Evolutionary conservation across 2,329 filamentous ascomycete species (phyloP).

Genomic region (Fusarium marasasianum): DNA sequence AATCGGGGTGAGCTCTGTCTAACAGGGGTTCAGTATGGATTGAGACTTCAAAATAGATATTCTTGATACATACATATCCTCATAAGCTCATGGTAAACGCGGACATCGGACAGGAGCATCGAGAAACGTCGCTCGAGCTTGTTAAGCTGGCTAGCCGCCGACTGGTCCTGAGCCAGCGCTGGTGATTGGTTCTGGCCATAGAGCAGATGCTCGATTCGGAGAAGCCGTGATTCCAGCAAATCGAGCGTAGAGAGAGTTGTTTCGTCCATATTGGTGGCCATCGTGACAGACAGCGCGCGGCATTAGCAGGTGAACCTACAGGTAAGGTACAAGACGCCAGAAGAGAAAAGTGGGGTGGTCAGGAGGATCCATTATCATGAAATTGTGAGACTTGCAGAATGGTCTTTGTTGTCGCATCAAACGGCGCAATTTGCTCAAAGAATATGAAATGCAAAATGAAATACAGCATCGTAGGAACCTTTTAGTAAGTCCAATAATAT

Average conservation of each 20-base stretch:
- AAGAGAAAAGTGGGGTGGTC: constrained; percentile 34
- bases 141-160: constrained; percentile 56
- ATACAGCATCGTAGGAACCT: neutral
- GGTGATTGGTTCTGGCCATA: constrained; percentile 56
- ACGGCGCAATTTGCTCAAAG: neutral
- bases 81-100: constrained; percentile 68
- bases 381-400: constrained; percentile 35
- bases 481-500: no score
- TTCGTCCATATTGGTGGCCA: constrained; percentile 56
- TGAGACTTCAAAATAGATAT: neutral
- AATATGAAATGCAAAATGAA: neutral
- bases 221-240: constrained; percentile 67
- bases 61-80: constrained; percentile 63
- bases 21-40: neutral
- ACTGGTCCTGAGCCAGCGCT: constrained; percentile 47
- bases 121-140: constrained; percentile 65
- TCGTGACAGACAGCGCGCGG: constrained; percentile 35
- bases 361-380: constrained; percentile 36
- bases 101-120: constrained; percentile 58
- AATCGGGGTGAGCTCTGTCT: constrained; percentile 65
- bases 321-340: constrained; percentile 1
- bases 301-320: neutral
- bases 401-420: constrained; percentile 12
- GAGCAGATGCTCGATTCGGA: constrained; percentile 67
- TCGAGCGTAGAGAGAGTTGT: constrained; percentile 65